phyloP scores from a whole-genome alignment of 495 filamentous ascomycete genomes.

The Lophium mytilinum region DNA sequence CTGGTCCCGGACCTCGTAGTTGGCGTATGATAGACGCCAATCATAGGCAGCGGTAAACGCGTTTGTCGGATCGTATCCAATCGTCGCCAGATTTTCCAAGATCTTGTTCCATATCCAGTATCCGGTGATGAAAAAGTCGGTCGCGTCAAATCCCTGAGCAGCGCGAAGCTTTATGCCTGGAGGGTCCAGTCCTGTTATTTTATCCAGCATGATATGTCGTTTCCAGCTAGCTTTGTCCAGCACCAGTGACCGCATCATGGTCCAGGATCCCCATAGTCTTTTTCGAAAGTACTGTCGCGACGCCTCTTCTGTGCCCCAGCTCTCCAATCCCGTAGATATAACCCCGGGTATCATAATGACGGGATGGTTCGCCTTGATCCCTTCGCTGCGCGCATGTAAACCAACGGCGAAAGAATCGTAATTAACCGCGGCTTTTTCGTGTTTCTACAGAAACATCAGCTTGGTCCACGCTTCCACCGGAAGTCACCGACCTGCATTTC shows the following conservation, averaged over 20 bases:
- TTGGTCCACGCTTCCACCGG: not conserved
- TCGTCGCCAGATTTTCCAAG: conserved; percentile 85
- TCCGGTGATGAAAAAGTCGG: conserved; percentile 87
- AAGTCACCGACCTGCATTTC: conserved; percentile 59
- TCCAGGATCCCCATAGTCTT: conserved; percentile 94
- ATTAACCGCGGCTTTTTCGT: conserved; percentile 76
- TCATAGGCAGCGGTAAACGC: conserved; percentile 94
- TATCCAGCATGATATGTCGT: conserved; percentile 93
- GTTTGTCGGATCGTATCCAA: conserved; percentile 94
- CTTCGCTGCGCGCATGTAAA: conserved; percentile 71
- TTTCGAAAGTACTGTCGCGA: conserved; percentile 89
- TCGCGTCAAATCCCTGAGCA: conserved; percentile 94
- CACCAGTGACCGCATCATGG: conserved; percentile 91
- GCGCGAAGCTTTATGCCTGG: conserved; percentile 87
- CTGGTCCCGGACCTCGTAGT: conserved; percentile 81
- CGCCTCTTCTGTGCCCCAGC: conserved; percentile 77
- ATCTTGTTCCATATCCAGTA: conserved; percentile 99
- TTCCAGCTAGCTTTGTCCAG: conserved; percentile 92
- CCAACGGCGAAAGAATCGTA: conserved; percentile 93
- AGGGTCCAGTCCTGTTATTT: conserved; percentile 81
- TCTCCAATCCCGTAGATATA: conserved; percentile 93
- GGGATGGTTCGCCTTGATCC: conserved; percentile 73
- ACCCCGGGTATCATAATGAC: conserved; percentile 97
- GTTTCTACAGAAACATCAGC: conserved; percentile 45
- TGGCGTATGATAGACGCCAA: conserved; percentile 89